These are phyloP conservation scores for Vitis amurensis DNA, from an alignment of 164 flowering plant genomes.

Conservation along the genomic window DNA sequence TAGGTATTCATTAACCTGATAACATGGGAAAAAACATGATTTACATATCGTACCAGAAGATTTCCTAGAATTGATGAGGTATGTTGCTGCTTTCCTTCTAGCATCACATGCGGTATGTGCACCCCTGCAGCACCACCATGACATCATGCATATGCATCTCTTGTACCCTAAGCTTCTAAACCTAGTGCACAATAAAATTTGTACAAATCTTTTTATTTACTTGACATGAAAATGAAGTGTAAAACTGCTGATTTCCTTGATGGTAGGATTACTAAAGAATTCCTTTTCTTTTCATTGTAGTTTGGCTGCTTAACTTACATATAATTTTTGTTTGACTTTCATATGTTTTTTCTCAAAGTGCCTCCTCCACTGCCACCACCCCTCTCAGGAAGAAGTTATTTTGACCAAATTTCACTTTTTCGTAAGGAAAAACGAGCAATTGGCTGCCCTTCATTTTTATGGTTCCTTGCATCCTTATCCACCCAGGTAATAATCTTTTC, in stretches of 20 bases:
- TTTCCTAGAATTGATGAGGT: too few species aligned
- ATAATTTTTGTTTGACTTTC: slow-evolving; percentile 21
- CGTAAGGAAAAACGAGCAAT: slow-evolving; percentile 53
- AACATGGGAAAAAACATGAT: too few species aligned
- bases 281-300: not conserved
- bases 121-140: not conserved
- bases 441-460: slow-evolving; percentile 82
- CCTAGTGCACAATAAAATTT: too few species aligned
- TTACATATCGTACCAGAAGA: too few species aligned
- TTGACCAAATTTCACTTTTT: slow-evolving; percentile 54
- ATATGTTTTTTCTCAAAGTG: slow-evolving; percentile 56
- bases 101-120: not conserved
- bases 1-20: too few species aligned
- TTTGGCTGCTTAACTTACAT: slow-evolving; percentile 4
- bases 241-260: not conserved
- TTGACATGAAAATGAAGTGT: not conserved
- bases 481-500: slow-evolving; percentile 58
- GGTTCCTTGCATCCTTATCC: slow-evolving; percentile 49
- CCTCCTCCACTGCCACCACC: slow-evolving; percentile 90
- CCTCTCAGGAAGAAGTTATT: slow-evolving; percentile 72
- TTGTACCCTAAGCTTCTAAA: too few species aligned
- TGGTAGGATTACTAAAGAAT: not conserved
- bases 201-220: not conserved
- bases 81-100: too few species aligned
- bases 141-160: not conserved